Evolutionary conservation across 192 early-diverging fungal genomes (phyloP), one percentile per base, ranked within the genome.

Genomic region (Backusella macrospora): DNA sequence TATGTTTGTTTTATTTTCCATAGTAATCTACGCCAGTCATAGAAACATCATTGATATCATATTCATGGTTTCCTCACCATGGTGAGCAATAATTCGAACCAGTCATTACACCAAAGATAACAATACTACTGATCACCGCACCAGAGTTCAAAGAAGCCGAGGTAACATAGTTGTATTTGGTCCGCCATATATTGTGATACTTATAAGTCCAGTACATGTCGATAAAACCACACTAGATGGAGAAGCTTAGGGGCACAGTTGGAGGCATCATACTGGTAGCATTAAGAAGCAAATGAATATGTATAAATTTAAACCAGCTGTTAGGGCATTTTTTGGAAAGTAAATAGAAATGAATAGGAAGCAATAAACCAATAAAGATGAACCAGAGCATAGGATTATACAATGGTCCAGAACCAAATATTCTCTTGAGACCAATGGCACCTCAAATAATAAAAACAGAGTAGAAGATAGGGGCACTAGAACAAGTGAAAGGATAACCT

Each of bases 371-470:
- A 29, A 85, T 76, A 12, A 89, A 63, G 78, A 89, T 83, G 46
- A 82, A 80, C 69, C 74, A 86, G 12, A 80, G 71, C 38, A 81
- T 79, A 5, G 79, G 5, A 5, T 64, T 70, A 72, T 86, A 88
- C 3, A 77, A 62, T 10, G 80, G 77, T n/a, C 76, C 80, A 46
- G 43, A 34, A n/a, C 77, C 81, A 71, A 92, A 92, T 81, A 92
- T 87, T 18, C 86, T 81, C 16, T 66, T 73, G 10, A 92, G 89
- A 38, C 90, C 90, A 72, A 95, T 91, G 14, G 88, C 84, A n/a
- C 93, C 93, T 91, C 92, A 95, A 49, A 95, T 89, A 48, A 87
- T 78, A 16, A 83, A 90, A 44, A 86, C 89, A 55, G 84, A 86
- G 83, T 85, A 88, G 72, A 93, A 95, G n/a, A 83, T 85, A 6